Percentiles rank a stretch among this genome's conserved stretches.
Conservation (phyloP, 139 green algal genomes). For the Gonium pectorale region DNA sequence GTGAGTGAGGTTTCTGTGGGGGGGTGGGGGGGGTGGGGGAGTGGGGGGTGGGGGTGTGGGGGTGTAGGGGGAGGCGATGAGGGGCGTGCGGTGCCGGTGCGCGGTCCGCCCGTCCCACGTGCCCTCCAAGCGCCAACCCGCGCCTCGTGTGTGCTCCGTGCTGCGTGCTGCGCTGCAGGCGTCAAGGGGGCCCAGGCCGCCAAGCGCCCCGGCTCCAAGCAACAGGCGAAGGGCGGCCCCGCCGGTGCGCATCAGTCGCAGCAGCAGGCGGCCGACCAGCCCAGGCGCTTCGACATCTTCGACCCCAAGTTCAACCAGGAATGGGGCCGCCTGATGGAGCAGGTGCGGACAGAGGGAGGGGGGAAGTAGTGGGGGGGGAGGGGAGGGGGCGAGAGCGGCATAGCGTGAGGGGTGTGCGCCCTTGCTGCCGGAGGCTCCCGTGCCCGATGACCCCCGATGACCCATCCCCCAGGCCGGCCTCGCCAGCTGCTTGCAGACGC, state of each 20-base stretch:
- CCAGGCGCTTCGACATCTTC: neutral
- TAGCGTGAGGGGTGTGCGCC: no score
- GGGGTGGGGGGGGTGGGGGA: no score
- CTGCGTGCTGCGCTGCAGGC: no score
- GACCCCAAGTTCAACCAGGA: neutral
- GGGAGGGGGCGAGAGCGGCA: neutral
- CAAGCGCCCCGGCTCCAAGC: slow-evolving; percentile 18
- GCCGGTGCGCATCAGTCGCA: neutral
- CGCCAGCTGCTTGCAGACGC: no score
- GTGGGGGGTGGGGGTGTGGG: no score
- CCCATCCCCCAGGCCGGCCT: no score
- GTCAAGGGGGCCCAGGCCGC: neutral
- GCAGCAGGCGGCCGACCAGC: neutral
- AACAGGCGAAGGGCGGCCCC: neutral
- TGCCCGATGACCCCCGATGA: no score
- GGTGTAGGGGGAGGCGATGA: no score
- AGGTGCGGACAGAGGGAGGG: neutral
- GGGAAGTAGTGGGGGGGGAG: neutral
- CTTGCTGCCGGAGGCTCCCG: no score
- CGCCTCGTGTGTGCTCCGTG: no score
- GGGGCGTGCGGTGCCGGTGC: neutral
- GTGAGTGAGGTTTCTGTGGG: no score
- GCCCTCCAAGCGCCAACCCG: no score
- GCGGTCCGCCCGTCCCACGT: neutral
- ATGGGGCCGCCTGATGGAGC: slow-evolving; percentile 5